Evolutionary conservation across 139 green algal genomes (phyloP), one percentile per base, ranked within the genome.

Genomic region (Asterochloris sp.): DNA sequence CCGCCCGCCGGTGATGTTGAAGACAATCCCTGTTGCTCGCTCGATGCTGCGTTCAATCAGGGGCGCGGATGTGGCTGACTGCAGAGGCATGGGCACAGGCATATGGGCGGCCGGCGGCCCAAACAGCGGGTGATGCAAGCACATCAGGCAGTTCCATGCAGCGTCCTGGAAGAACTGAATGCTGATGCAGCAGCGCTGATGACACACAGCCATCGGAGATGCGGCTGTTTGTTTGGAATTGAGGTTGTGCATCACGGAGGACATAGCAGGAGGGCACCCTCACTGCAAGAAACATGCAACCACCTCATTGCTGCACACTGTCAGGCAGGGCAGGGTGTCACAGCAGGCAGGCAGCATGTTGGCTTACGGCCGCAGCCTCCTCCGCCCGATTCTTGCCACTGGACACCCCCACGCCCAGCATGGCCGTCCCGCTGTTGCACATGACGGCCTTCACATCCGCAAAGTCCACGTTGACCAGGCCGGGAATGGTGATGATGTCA

Each of bases 401-500:
- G 9, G 89, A 89, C 23, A 90, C 86, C 73, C 93, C 92, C 60
- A 93, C 90, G 26, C 95, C 95, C 69, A 99, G 87, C 95, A 99
- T 98, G 71, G 96, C 95, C 1, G 94, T 98, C 75, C 97, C 97
- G 21, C 89, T 90, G 90, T 98, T 98, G 78, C 76, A 89, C 96
- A 99, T 99, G 86, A 99, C 95, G 69, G 97, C 89, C 87, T 92
- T 93, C 16, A 99, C 95, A 83, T 99, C 97, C 8, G 97, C 97
- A 92, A 99, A 99, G 89, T 99, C 97, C 16, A 99, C 96, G 82
- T 99, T 99, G 81, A 99, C 96, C 63, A 99, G 94, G 69, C 97
- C 97, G 11, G 96, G 93, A 84, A 97, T 94, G 11, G 96, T 98
- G 89, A 99, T 99, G 91, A 99, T 99, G 87, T 99, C 97, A 6